Conservation (phyloP, 2,329 filamentous ascomycete species). For the Anthostomella pinea region DNA sequence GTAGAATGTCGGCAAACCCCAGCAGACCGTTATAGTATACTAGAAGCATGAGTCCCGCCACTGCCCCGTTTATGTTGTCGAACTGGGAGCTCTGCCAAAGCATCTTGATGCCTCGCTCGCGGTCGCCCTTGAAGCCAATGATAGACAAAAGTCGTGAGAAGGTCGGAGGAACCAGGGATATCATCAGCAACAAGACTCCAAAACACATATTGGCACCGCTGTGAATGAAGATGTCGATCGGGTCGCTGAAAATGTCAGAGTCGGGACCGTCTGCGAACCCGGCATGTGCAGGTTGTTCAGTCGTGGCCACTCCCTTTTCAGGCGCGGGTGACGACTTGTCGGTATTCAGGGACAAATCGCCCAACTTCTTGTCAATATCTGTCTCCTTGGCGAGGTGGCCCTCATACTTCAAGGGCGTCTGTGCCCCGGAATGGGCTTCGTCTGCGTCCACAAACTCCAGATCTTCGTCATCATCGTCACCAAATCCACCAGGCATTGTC, state of each 20-base stretch:
- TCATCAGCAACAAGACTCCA: conserved; percentile 77
- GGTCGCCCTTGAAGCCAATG: conserved; percentile 87
- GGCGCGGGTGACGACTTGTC: conserved; percentile 5
- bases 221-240: conserved; percentile 84
- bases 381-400: conserved; percentile 40
- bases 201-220: conserved; percentile 88
- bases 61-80: conserved; percentile 86
- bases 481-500: conserved; percentile 15
- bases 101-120: conserved; percentile 76
- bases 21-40: conserved; percentile 87
- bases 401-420: conserved; percentile 45
- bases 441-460: conserved; percentile 57
- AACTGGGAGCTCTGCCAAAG: conserved; percentile 89
- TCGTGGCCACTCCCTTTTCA: neutral
- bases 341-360: conserved; percentile 21
- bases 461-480: conserved; percentile 37
- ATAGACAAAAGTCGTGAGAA: conserved; percentile 85
- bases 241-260: conserved; percentile 65
- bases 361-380: conserved; percentile 26
- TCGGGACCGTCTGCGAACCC: conserved; percentile 46
- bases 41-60: conserved; percentile 77
- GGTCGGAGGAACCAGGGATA: conserved; percentile 90
- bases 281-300: conserved; percentile 1
- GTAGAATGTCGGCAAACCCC: conserved; percentile 84
- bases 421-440: conserved; percentile 42